Evolutionary conservation across 2,329 filamentous ascomycete species (phyloP).

Genomic region (Cladosporium sp.): DNA sequence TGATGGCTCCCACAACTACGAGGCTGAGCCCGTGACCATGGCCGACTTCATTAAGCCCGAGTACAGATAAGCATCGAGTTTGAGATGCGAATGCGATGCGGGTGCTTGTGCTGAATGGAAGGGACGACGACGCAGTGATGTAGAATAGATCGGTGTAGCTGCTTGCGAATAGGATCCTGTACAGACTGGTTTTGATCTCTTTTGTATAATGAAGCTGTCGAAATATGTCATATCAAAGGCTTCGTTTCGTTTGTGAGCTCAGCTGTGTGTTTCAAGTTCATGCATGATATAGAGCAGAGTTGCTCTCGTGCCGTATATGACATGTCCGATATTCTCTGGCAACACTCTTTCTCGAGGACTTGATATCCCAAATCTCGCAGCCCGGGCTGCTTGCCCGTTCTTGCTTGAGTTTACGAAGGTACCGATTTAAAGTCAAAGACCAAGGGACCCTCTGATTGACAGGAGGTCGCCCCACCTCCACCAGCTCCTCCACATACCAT

Average conservation of each 20-base stretch:
- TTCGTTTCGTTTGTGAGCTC: background rate
- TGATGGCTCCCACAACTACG: slow-evolving; percentile 52
- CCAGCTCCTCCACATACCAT: background rate
- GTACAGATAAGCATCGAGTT: slow-evolving; percentile 65
- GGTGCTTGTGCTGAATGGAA: background rate
- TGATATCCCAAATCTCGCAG: too few relatives aligned
- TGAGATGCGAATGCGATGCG: background rate
- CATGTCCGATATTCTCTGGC: too few relatives aligned
- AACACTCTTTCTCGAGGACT: too few relatives aligned
- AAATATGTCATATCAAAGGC: background rate
- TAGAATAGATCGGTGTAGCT: slow-evolving; percentile 12
- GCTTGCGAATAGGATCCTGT: slow-evolving; percentile 12
- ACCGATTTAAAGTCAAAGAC: too few relatives aligned
- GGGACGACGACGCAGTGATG: slow-evolving; percentile 3
- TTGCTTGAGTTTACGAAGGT: background rate
- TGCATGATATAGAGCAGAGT: too few relatives aligned
- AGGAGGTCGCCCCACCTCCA: background rate
- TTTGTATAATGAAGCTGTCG: slow-evolving; percentile 1
- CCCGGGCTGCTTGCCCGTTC: background rate
- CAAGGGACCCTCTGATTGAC: too few relatives aligned
- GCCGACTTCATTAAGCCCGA: slow-evolving; percentile 93
- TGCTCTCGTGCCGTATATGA: too few relatives aligned
- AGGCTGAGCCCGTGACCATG: slow-evolving; percentile 87
- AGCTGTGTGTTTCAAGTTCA: too few relatives aligned
- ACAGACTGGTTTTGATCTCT: slow-evolving; percentile 11